Percentiles rank a stretch among this genome's conserved stretches.
phyloP scores from a whole-genome alignment of 2,329 filamentous ascomycete genomes.

The Sordariomycetes sp. region DNA sequence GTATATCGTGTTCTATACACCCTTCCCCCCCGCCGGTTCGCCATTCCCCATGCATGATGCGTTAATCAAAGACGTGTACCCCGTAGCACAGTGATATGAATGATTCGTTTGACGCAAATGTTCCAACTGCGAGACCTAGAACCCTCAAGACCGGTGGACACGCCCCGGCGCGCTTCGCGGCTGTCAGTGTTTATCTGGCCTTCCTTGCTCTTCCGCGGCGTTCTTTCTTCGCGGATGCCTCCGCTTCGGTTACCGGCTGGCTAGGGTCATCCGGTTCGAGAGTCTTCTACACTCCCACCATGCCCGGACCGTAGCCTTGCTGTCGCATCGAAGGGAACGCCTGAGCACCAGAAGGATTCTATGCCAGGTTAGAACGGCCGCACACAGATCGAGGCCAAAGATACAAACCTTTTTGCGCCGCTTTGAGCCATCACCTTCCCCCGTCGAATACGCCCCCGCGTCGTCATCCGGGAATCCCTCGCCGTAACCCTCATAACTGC shows the following conservation, averaged over 20 bases:
- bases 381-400: conserved; percentile 11
- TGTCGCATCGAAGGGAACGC: conserved; percentile 30
- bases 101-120: not conserved
- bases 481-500: conserved; percentile 61
- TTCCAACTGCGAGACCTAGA: not conserved
- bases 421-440: conserved; percentile 53
- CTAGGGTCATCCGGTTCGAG: not conserved
- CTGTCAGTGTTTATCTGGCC: not conserved
- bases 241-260: not conserved
- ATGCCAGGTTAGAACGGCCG: conserved; percentile 24
- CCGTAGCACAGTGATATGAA: not conserved
- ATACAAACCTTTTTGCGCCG: conserved; percentile 49
- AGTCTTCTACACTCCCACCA: conserved; percentile 35
- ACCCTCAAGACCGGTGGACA: not conserved
- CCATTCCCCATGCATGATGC: not conserved
- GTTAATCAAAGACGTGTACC: not conserved
- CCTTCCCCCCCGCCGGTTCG: not conserved
- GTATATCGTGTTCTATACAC: not conserved
- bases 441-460: conserved; percentile 54
- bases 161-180: not conserved
- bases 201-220: not conserved
- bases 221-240: not conserved
- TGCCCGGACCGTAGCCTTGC: conserved; percentile 42
- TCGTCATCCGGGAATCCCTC: conserved; percentile 62
- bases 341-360: conserved; percentile 32